phyloP scores from a whole-genome alignment of 345 rosid genomes.

The Gossypium sturtianum region DNA sequence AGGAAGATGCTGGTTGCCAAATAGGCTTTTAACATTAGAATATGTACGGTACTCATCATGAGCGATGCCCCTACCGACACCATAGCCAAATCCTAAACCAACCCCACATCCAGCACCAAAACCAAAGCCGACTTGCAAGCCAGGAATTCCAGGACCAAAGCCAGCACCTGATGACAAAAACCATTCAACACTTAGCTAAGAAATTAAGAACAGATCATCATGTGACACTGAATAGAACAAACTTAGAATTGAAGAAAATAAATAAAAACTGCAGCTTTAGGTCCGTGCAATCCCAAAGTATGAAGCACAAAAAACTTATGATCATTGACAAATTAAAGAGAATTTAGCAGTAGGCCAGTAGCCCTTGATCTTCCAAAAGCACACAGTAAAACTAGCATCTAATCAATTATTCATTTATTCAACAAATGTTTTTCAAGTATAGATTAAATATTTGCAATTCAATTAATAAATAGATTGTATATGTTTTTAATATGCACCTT shows the following conservation, averaged over 20 bases:
- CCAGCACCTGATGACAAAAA: conserved; percentile 50
- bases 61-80: conserved; percentile 71
- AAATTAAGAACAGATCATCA: background rate
- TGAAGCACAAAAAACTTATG: background rate
- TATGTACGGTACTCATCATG: conserved; percentile 40
- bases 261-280: background rate
- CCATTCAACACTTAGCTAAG: background rate
- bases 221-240: background rate
- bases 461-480: background rate
- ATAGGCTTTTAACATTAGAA: conserved; percentile 45
- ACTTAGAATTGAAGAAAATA: background rate
- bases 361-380: background rate
- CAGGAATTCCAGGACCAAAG: conserved; percentile 81
- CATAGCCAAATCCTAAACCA: conserved; percentile 89
- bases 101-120: conserved; percentile 85
- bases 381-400: background rate
- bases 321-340: background rate
- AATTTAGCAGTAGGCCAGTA: background rate
- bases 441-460: background rate
- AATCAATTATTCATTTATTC: background rate
- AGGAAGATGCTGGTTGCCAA: conserved; percentile 32
- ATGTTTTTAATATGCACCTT: background rate
- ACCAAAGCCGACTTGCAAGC: conserved; percentile 70
- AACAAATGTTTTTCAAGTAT: background rate
- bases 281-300: background rate